Base-by-base conservation (phyloP, 805 yeast species). In the Wickerhamomyces sydowiorum region DNA sequence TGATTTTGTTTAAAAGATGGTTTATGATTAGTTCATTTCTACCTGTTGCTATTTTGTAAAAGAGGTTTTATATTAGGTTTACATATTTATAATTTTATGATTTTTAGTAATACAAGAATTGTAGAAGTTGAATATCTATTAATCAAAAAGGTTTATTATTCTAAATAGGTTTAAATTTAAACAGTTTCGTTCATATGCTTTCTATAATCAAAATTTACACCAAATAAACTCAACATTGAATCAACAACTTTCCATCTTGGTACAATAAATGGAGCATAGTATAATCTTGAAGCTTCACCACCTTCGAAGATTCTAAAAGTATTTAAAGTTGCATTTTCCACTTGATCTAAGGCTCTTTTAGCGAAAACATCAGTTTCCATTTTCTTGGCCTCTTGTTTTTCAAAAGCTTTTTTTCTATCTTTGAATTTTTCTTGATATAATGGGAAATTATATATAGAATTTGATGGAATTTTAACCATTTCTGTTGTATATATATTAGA, bases 281-380 rank as follows among this genome's bases (percentile, higher is more conserved):
- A 47, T 7, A 49, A 7, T 2, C 43, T 47, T 0, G 43, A 36
- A 7, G 57, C 39, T 23, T 47, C 46, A 1, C 45, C 21, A 25
- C 59, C 59, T 41, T 55, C 59, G 27, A 40, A 48, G 21, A 56
- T 39, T 23, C 49, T 44, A 28, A 53, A 38, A 7, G 53, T 49
- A 38, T 50, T 34, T 12, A 41, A 13, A 17, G 36, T 38, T 0
- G 56, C 44, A 14, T 35, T 44, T 22, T 51, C 54, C 17, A 53
- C 40, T 46, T 74, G 74, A 36, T 57, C 52, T n/a, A 66, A 69
- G 1, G 66, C 71, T 41, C 59, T 53, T 25, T 48, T 23, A 15
- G 28, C 37, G 20, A 34, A 34, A 3, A 15, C 14, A 5, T 34
- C 28, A n/a, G 37, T 21, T n/a, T 34, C 37, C 25, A 34, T 34